Base-by-base conservation (phyloP, 2,329 filamentous ascomycete species). In the Colletotrichum tanaceti region DNA sequence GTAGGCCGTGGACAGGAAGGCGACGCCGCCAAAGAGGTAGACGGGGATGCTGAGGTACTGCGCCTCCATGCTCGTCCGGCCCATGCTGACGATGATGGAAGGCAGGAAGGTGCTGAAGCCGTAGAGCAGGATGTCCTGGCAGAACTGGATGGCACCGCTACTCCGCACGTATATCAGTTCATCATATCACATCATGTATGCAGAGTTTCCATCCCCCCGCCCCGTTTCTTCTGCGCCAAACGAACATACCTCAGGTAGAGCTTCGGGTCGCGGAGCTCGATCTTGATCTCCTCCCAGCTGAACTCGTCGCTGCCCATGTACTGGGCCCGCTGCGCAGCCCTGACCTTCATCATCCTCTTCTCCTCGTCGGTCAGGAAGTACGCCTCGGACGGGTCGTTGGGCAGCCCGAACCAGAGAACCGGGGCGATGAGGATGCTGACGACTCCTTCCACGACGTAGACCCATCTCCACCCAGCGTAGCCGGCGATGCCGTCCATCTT, bases 21-120 rank as follows among this genome's bases (percentile, higher is more conserved):
- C 73, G 7, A 82, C 66, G 1, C 81, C 84, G 3, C 83, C 85
- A 66, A 82, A 82, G 16, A 86, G 74, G 71, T 86, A 88, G n/a
- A 88, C 84, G 0, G 86, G 86, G 1, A 88, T 84, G 4, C 85
- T 88, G 41, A 88, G 77, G 43, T 85, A 82, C 64, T 89, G 85
- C 13, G 83, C 82, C 71, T 84, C 77, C 22, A 87, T 76, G n/a
- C 79, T 80, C 44, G 79, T 75, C 72, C 86, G 87, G 3, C 85
- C 85, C 75, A 87, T 83, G 39, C 79, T 79, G 49, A 81, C 78
- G 55, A 89, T 78, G 71, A 89, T 88, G 1, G 83, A 83, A 2
- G 87, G 87, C 4, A 88, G 76, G 73, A 89, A 89, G 11, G 85
- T 88, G 71, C 81, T 84, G 74, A 88, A 87, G n/a, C 85, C 86